Evolutionary conservation across 2,329 filamentous ascomycete genomes (phyloP).

Genomic region (Pseudogymnoascus sp.): DNA sequence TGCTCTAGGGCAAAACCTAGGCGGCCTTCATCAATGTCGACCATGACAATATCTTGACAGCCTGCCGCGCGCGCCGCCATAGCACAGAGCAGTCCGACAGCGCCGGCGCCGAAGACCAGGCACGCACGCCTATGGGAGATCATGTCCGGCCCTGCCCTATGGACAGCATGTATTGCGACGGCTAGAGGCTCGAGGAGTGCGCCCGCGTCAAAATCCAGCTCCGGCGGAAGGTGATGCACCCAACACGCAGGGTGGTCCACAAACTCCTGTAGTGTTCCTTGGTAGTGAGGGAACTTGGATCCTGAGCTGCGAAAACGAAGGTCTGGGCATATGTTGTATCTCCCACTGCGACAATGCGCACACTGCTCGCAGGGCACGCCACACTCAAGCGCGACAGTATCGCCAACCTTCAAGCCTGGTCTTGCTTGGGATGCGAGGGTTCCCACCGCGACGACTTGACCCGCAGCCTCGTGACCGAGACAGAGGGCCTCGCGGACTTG

Average conservation of each 20-base stretch:
- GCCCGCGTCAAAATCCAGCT: conserved; percentile 42
- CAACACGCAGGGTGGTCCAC: conserved; percentile 76
- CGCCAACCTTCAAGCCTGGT: conserved; percentile 17
- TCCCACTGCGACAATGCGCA: conserved; percentile 33
- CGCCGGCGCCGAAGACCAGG: conserved; percentile 51
- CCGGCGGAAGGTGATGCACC: conserved; percentile 39
- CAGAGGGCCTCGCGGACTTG: conserved; percentile 39
- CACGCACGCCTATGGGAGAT: conserved; percentile 30
- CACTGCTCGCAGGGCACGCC: conserved; percentile 31
- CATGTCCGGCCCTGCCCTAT: conserved; percentile 36
- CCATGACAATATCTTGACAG: conserved; percentile 36
- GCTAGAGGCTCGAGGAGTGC: conserved; percentile 51
- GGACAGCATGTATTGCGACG: conserved; percentile 49
- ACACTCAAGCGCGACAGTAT: conserved; percentile 23
- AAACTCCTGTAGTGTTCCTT: conserved; percentile 27
- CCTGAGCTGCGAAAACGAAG: conserved; percentile 44
- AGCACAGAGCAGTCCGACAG: conserved; percentile 50
- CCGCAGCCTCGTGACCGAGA: conserved; percentile 24
- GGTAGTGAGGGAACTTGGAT: conserved; percentile 28
- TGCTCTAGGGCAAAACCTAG: conserved; percentile 48
- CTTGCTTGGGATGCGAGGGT: neutral
- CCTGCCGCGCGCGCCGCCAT: conserved; percentile 56
- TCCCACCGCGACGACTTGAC: conserved; percentile 15
- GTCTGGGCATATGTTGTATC: conserved; percentile 51
- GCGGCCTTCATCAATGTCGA: conserved; percentile 40